Evolutionary conservation across 441 rosid genomes (phyloP).

Genomic region (Euphorbia corollata): DNA sequence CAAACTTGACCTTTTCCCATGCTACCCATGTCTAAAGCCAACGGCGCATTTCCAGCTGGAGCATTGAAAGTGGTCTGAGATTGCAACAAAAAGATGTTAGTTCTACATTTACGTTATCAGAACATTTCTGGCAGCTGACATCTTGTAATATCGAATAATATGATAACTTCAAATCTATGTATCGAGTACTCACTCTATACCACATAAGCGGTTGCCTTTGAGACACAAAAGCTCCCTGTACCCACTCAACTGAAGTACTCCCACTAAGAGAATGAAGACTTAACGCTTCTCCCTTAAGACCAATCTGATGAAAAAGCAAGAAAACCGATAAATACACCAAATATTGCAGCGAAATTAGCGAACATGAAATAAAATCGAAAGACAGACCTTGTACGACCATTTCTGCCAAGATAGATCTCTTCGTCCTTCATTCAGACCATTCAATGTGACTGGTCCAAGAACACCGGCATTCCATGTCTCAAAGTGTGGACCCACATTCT

Average conservation of each 20-base stretch:
- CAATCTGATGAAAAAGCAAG: conserved; percentile 44
- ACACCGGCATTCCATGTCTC: conserved; percentile 97
- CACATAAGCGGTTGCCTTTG: conserved; percentile 80
- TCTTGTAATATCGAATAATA: not conserved
- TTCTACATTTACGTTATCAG: not conserved
- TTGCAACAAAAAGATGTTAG: conserved; percentile 24
- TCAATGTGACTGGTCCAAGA: conserved; percentile 80
- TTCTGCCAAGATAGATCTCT: conserved; percentile 93
- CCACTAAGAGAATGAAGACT: conserved; percentile 85
- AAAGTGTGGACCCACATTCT: conserved; percentile 96
- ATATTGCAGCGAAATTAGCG: not conserved
- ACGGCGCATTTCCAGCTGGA: conserved; percentile 72
- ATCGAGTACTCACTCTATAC: conserved; percentile 59
- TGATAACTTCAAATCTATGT: not conserved
- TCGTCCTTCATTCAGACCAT: conserved; percentile 69
- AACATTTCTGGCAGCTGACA: not conserved
- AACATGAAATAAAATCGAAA: not conserved
- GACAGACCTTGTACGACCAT: conserved; percentile 83
- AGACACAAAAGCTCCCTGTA: conserved; percentile 62
- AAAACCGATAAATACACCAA: conserved; percentile 14
- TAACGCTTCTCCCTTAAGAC: conserved; percentile 80
- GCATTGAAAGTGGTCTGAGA: conserved; percentile 79
- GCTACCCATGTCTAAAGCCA: conserved; percentile 86
- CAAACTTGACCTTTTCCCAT: conserved; percentile 98
- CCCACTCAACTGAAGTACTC: conserved; percentile 87